Evolutionary conservation across 2,329 filamentous ascomycete genomes (phyloP), one percentile per base, ranked within the genome.

Genomic region (Botrytis paeoniae): DNA sequence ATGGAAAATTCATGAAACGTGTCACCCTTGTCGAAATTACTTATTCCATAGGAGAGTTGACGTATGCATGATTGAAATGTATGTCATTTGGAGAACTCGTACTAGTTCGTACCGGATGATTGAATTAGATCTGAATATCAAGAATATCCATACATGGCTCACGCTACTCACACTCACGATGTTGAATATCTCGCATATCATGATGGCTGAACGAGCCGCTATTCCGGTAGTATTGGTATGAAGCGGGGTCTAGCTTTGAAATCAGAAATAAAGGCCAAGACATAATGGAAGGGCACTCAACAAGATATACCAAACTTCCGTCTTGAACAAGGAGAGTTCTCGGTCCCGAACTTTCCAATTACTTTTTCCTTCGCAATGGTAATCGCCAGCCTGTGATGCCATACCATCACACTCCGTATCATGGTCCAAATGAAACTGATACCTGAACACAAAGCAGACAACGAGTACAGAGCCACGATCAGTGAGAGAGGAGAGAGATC

Each of bases 1-100:
- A 41, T n/a, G 60, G 60, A 63, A 29, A 29, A 63, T 63, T n/a
- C 29, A 10, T 63, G 60, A 63, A 63, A 63, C 37, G 25, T 43
- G 37, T 29, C 18, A 63, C 60, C 60, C 60, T 20, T 63, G 60
- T n/a, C 25, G 37, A n/a, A 57, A 57, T 57, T 32, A 32, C n/a
- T 29, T n/a, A 3, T 29, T 62, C 12, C 5, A 39, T 16, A 29
- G 37, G 35, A n/a, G 32, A 39, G 20, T 62, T 25, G 60, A 41
- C 39, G 25, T 41, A 39, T 39, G 35, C 35, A 63, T 63, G 37
- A 39, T 14, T 14, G 48, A 54, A 16, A n/a, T 54, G 25, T 54
- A 43, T 63, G 60, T 41, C 60, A 41, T 63, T 10, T 39, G 51
- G 29, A 57, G 51, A 29, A 18, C 51, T 4, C 1, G 51, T 57